Evolutionary conservation across 2,329 filamentous ascomycete species (phyloP).

Genomic region (Emergomyces orientalis): DNA sequence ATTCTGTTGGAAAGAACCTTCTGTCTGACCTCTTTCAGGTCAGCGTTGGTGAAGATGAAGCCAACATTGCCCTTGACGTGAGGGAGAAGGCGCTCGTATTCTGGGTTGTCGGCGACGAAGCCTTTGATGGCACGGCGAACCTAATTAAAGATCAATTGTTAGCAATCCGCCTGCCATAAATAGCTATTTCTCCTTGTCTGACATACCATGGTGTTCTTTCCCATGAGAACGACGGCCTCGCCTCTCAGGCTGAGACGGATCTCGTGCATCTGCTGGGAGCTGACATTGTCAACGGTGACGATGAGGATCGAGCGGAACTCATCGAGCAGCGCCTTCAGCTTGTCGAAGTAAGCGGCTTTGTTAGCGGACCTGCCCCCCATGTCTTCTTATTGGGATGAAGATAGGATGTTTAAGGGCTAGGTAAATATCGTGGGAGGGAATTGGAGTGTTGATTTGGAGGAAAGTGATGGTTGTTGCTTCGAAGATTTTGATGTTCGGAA

Average conservation of each 20-base stretch:
- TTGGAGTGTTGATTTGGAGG: constrained; percentile 20
- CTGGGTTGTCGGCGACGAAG: constrained; percentile 79
- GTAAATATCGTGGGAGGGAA: constrained; percentile 31
- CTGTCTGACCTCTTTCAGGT: constrained; percentile 85
- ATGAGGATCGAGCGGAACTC: constrained; percentile 98
- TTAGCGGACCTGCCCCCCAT: constrained; percentile 95
- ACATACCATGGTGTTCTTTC: constrained; percentile 98
- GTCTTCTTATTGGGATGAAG: constrained; percentile 84
- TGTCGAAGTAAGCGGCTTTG: constrained; percentile 98
- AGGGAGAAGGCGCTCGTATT: constrained; percentile 96
- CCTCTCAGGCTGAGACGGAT: constrained; percentile 87
- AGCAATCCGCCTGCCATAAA: constrained; percentile 9
- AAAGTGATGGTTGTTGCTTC: constrained; percentile 16
- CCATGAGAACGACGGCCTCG: constrained; percentile 94
- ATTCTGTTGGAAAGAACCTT: constrained; percentile 96
- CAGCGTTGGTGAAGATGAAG: constrained; percentile 98
- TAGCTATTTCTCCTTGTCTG: neutral
- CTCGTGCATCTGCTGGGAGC: constrained; percentile 99
- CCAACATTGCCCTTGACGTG: constrained; percentile 96
- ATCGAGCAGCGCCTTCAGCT: constrained; percentile 96
- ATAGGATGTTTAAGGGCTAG: constrained; percentile 98
- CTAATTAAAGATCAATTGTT: constrained; percentile 35
- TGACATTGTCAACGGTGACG: constrained; percentile 97
- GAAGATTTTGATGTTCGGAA: constrained; percentile 10
- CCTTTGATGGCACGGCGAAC: constrained; percentile 95